These are phyloP conservation scores for Musa itinerans DNA, from an alignment of 176 grass and related monocot species.

Conservation along the genomic window DNA sequence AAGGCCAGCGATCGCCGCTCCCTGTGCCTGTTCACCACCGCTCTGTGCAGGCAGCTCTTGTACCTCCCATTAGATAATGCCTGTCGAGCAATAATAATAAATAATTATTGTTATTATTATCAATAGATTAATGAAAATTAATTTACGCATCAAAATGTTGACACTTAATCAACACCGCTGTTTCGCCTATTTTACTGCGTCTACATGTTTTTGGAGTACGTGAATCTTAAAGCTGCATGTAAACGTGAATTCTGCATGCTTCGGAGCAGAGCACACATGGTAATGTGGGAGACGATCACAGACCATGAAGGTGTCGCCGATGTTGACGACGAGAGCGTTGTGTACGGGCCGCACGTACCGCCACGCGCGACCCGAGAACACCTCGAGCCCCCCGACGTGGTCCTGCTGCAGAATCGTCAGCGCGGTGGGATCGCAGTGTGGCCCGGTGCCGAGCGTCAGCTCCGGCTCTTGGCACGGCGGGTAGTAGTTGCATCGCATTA, in stretches of 20 bases:
- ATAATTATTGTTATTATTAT: too few species aligned
- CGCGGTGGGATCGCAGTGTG: slow-evolving; percentile 64
- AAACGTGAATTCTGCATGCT: neutral
- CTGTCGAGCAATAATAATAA: slow-evolving; percentile 17
- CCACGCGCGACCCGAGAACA: slow-evolving; percentile 48
- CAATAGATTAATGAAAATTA: too few species aligned
- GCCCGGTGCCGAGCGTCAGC: slow-evolving; percentile 62
- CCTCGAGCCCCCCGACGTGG: slow-evolving; percentile 54
- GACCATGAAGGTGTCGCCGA: slow-evolving; percentile 85
- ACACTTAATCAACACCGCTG: too few species aligned
- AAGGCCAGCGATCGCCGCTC: slow-evolving; percentile 83
- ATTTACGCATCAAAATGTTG: too few species aligned
- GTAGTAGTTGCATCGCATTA: slow-evolving; percentile 87
- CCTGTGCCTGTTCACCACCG: slow-evolving; percentile 56
- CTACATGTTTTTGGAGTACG: neutral
- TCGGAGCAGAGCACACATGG: neutral
- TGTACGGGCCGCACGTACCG: slow-evolving; percentile 35
- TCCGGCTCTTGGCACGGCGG: slow-evolving; percentile 76
- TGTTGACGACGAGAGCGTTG: slow-evolving; percentile 54
- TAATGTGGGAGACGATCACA: neutral
- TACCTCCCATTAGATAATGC: slow-evolving; percentile 78
- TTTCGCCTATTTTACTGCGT: too few species aligned
- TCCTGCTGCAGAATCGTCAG: slow-evolving; percentile 72
- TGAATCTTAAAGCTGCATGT: neutral
- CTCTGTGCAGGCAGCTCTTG: slow-evolving; percentile 89